Percentiles rank a stretch among this genome's conserved stretches.
These are phyloP conservation scores for Paraphysoderma sedebokerense DNA, from an alignment of 371 early-diverging fungal genomes.

Conservation along the genomic window DNA sequence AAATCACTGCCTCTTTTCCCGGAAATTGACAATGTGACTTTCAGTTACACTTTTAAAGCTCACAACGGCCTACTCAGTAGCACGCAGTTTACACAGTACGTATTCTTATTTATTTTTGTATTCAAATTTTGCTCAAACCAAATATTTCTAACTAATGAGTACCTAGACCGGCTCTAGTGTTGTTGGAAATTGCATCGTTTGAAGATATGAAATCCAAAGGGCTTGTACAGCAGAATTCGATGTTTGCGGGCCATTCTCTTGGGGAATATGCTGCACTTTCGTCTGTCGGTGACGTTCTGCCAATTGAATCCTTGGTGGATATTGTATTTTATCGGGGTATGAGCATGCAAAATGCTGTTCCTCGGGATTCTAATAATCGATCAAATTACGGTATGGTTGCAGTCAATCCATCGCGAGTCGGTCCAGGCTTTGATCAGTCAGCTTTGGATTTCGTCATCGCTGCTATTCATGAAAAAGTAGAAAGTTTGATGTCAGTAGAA, in stretches of 20 bases:
- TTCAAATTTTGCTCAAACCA: too few species aligned
- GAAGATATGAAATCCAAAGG: constrained; percentile 81
- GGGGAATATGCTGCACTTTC: constrained; percentile 92
- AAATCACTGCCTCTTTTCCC: constrained; percentile 79
- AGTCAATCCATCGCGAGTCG: constrained; percentile 80
- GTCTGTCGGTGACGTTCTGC: constrained; percentile 74
- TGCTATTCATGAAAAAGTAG: constrained; percentile 56
- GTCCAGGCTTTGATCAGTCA: constrained; percentile 66
- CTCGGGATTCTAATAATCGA: constrained; percentile 58
- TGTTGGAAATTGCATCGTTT: constrained; percentile 86
- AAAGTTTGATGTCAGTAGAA: too few species aligned
- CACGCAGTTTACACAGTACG: constrained; percentile 94
- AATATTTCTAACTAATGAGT: too few species aligned
- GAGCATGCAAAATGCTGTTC: constrained; percentile 90
- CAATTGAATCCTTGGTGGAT: constrained; percentile 73
- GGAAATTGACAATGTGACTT: constrained; percentile 58
- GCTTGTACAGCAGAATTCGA: constrained; percentile 59
- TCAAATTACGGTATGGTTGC: constrained; percentile 93
- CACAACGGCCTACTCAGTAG: constrained; percentile 82
- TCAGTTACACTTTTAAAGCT: constrained; percentile 75
- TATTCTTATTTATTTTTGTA: too few species aligned
- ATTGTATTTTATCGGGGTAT: constrained; percentile 93
- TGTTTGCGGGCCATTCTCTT: constrained; percentile 91
- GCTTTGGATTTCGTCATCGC: constrained; percentile 65
- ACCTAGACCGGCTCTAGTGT: constrained; percentile 72